Evolutionary conservation across 192 early-diverging fungal species (phyloP).

Genomic region (Entomortierella lignicola): DNA sequence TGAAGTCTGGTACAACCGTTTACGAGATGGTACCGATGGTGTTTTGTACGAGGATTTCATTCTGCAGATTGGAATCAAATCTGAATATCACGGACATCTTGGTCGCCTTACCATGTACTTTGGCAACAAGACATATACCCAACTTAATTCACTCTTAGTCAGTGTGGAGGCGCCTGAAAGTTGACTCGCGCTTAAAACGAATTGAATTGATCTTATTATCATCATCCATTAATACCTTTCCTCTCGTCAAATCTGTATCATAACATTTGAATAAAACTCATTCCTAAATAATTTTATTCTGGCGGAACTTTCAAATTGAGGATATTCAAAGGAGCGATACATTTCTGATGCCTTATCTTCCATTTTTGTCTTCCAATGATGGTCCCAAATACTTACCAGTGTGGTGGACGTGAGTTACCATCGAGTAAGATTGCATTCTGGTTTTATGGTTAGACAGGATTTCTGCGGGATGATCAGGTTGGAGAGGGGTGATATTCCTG

Average conservation of each 20-base stretch:
- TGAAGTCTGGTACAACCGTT: slow-evolving; percentile 66
- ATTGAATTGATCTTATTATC: background rate
- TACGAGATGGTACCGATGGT: slow-evolving; percentile 83
- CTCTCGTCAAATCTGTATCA: background rate
- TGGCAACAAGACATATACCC: slow-evolving; percentile 85
- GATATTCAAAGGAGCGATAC: too few relatives aligned
- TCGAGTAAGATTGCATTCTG: too few relatives aligned
- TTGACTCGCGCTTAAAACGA: slow-evolving; percentile 74
- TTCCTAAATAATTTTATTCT: too few relatives aligned
- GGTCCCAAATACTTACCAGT: too few relatives aligned
- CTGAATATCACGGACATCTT: slow-evolving; percentile 90
- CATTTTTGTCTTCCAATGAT: too few relatives aligned
- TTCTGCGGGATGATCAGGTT: too few relatives aligned
- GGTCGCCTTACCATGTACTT: slow-evolving; percentile 93
- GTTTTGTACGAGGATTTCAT: slow-evolving; percentile 91
- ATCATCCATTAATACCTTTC: background rate
- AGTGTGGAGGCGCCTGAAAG: slow-evolving; percentile 63
- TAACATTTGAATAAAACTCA: too few relatives aligned
- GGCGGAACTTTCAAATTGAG: too few relatives aligned
- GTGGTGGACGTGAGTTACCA: too few relatives aligned
- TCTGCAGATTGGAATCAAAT: slow-evolving; percentile 92
- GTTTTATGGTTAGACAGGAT: too few relatives aligned
- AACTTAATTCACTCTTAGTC: slow-evolving; percentile 72
- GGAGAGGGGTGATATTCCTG: too few relatives aligned
- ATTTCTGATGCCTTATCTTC: too few relatives aligned